Conservation (phyloP, 768 basidiomycete species). For the Hortiboletus flavorubellus region DNA sequence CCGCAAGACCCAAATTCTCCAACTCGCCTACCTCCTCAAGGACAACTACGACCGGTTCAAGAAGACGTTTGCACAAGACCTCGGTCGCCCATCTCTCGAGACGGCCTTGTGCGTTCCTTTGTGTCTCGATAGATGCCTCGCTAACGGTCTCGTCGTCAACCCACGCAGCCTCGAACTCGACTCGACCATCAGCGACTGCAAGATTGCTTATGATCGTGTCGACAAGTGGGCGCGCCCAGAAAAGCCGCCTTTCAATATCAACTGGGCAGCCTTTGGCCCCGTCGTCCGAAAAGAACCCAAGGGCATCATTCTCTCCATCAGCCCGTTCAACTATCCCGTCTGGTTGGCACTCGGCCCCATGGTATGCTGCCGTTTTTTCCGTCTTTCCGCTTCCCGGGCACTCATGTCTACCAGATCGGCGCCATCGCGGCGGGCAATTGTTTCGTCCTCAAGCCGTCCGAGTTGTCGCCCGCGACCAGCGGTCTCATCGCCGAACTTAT, state of each 20-base stretch:
- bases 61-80: conserved; percentile 54
- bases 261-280: conserved; percentile 58
- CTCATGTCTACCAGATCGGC: conserved; percentile 40
- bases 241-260: conserved; percentile 51
- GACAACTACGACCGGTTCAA: conserved; percentile 66
- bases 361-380: conserved; percentile 32
- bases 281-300: conserved; percentile 73
- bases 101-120: conserved; percentile 43
- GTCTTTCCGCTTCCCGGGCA: background rate
- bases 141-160: background rate
- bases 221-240: conserved; percentile 74
- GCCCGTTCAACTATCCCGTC: conserved; percentile 75
- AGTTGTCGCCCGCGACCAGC: conserved; percentile 54
- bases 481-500: conserved; percentile 63
- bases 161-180: conserved; percentile 59
- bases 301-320: conserved; percentile 66
- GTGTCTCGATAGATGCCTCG: background rate
- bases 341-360: conserved; percentile 57
- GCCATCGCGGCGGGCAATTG: conserved; percentile 81
- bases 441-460: conserved; percentile 73
- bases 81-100: conserved; percentile 63
- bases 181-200: conserved; percentile 50
- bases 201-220: conserved; percentile 57
- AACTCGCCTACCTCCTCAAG: conserved; percentile 67
- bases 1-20: conserved; percentile 73